phyloP scores from a whole-genome alignment of 345 rosid genomes.

The Fremontodendron californicum region DNA sequence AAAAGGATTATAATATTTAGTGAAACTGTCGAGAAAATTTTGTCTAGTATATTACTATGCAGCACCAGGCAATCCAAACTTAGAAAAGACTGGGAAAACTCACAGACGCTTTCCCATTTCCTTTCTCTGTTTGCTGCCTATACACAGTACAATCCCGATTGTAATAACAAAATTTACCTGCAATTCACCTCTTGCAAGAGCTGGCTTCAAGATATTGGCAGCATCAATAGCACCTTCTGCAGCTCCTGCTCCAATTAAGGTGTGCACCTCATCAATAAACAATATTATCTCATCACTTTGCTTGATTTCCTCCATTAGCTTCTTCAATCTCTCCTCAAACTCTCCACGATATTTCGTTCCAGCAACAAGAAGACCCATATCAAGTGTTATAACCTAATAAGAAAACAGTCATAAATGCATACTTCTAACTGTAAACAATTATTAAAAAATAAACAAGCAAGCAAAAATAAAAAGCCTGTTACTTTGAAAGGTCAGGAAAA shows the following conservation, averaged over 20 bases:
- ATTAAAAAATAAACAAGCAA: not conserved
- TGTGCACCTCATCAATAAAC: constrained; percentile 98
- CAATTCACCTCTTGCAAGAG: constrained; percentile 98
- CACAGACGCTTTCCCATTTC: not conserved
- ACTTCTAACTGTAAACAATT: not conserved
- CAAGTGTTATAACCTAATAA: constrained; percentile 82
- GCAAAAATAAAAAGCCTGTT: not conserved
- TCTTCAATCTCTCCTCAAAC: constrained; percentile 95
- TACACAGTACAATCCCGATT: not conserved
- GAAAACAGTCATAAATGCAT: not conserved
- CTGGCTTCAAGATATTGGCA: constrained; percentile 95
- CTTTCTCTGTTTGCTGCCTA: not conserved
- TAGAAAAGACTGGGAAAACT: not conserved
- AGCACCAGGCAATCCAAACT: not conserved
- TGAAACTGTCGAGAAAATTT: not conserved
- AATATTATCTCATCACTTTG: constrained; percentile 94
- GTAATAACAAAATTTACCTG: constrained; percentile 49
- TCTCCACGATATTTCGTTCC: constrained; percentile 98
- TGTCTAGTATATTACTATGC: too few relatives aligned
- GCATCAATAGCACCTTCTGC: constrained; percentile 99
- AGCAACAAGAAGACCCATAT: constrained; percentile 99
- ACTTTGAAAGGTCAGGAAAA: not conserved
- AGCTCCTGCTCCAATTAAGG: constrained; percentile 96
- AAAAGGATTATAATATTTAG: not conserved
- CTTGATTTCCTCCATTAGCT: constrained; percentile 97